A percentile compares a stretch with the other conserved stretches of the same genome.
phyloP scores from a whole-genome alignment of 2,329 filamentous ascomycete species.

The Botrytis medusae region DNA sequence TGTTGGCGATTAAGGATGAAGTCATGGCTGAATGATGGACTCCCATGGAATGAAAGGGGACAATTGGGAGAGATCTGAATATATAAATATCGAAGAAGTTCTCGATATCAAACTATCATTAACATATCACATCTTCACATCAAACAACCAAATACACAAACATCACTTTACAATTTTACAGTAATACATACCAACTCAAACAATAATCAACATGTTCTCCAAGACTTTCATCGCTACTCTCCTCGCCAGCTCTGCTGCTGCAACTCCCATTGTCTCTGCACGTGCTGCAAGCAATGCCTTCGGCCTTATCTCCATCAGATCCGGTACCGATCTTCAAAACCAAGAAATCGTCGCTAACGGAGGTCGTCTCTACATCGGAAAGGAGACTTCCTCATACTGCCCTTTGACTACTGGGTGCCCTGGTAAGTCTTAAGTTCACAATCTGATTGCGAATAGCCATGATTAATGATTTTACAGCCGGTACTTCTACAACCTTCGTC shows the following conservation, averaged over 20 bases:
- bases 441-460: too few relatives aligned
- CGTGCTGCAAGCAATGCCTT: neutral
- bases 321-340: conserved; percentile 2
- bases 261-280: conserved; percentile 14
- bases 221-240: conserved; percentile 23
- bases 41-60: neutral
- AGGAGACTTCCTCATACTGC: conserved; percentile 12
- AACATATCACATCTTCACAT: neutral
- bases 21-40: neutral
- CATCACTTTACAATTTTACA: neutral
- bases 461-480: neutral
- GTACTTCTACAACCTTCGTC: neutral
- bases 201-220: conserved; percentile 23
- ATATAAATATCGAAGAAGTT: conserved; percentile 14
- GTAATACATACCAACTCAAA: neutral
- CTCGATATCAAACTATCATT: neutral
- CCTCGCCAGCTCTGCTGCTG: conserved; percentile 22
- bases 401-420: conserved; percentile 27
- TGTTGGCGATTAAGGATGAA: neutral
- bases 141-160: neutral
- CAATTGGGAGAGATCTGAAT: neutral
- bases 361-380: conserved; percentile 19
- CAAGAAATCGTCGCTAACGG: neutral
- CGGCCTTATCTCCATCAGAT: conserved; percentile 26
- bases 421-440: neutral